These are phyloP conservation scores for Rhynchosporium secalis DNA, from an alignment of 2,329 filamentous ascomycete genomes.

Conservation along the genomic window DNA sequence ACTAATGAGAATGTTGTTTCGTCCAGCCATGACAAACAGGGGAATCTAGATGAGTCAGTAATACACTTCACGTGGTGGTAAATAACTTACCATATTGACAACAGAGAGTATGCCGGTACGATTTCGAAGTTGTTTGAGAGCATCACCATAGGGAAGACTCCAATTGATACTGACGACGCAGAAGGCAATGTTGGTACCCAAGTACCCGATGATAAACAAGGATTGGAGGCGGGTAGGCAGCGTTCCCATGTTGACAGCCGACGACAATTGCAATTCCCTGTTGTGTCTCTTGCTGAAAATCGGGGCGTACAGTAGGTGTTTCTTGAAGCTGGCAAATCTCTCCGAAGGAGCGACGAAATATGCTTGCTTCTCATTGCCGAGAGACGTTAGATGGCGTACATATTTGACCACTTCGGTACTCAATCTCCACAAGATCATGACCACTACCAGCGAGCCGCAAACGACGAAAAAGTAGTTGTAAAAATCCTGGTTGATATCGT, in stretches of 20 bases:
- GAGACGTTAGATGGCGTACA: constrained; percentile 70
- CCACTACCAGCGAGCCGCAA: constrained; percentile 61
- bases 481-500: constrained; percentile 51
- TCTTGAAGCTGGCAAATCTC: constrained; percentile 62
- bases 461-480: constrained; percentile 62
- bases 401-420: constrained; percentile 62
- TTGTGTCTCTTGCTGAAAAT: constrained; percentile 76
- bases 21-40: constrained; percentile 70
- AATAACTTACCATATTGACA: constrained; percentile 66
- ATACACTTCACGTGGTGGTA: constrained; percentile 17
- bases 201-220: constrained; percentile 65
- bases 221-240: constrained; percentile 78
- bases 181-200: constrained; percentile 75
- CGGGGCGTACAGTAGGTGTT: constrained; percentile 68
- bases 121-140: constrained; percentile 58
- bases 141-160: constrained; percentile 46
- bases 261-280: constrained; percentile 66
- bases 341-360: constrained; percentile 68
- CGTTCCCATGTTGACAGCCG: constrained; percentile 70
- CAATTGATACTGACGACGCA: constrained; percentile 68
- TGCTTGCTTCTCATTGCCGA: constrained; percentile 76
- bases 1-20: constrained; percentile 76
- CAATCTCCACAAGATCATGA: constrained; percentile 68
- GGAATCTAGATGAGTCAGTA: constrained; percentile 49
- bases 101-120: constrained; percentile 69